Conservation (phyloP, 306 rosid species). For the Ammopiptanthus mongolicus region DNA sequence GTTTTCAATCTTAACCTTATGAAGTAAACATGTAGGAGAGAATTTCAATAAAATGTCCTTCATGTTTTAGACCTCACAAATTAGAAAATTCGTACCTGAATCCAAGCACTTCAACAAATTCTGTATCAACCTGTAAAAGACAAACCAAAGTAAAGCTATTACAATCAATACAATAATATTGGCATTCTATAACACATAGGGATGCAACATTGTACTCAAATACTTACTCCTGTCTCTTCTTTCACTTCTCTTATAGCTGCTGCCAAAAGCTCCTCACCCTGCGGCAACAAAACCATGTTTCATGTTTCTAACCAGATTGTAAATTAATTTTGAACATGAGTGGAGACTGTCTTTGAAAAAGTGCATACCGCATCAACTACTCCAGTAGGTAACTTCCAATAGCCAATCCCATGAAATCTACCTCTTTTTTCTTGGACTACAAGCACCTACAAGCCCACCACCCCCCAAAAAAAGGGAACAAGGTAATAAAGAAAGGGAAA, state of each 20-base stretch:
- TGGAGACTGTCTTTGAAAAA: background rate
- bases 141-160: background rate
- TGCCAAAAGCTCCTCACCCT: conserved; percentile 48
- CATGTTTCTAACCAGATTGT: conserved; percentile 5
- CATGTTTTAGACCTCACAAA: background rate
- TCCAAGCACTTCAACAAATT: conserved; percentile 45
- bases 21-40: background rate
- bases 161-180: background rate
- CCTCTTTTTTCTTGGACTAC: conserved; percentile 58
- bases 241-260: conserved; percentile 54
- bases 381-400: conserved; percentile 57
- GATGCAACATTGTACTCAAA: conserved; percentile 12
- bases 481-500: background rate
- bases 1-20: background rate
- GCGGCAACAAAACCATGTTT: conserved; percentile 5
- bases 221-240: conserved; percentile 59
- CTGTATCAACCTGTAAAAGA: conserved; percentile 42
- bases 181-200: background rate
- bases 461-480: background rate
- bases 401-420: conserved; percentile 33
- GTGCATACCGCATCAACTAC: conserved; percentile 41
- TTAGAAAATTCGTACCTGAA: conserved; percentile 33
- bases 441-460: conserved; percentile 30
- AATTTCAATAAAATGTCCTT: background rate
- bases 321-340: background rate